A percentile compares a stretch with the other conserved stretches of the same genome.
phyloP scores from a whole-genome alignment of 2,329 filamentous ascomycete species.

The Aspergillus sp. region DNA sequence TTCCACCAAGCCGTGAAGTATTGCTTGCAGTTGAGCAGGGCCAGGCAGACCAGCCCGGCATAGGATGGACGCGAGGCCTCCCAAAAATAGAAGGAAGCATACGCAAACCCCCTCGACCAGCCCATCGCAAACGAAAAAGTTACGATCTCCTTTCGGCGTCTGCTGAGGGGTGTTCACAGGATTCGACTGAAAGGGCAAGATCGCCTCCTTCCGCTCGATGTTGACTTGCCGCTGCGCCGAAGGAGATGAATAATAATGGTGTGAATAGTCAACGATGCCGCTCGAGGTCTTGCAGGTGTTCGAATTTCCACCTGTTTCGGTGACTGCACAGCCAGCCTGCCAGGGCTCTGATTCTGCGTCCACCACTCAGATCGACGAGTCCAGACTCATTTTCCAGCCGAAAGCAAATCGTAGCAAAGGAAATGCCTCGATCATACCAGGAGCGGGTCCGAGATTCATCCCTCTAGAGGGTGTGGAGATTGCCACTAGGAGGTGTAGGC shows the following conservation, averaged over 20 bases:
- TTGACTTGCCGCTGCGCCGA: neutral
- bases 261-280: neutral
- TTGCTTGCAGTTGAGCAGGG: neutral
- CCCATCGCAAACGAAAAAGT: neutral
- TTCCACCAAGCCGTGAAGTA: neutral
- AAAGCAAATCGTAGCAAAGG: neutral
- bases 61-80: constrained; percentile 3
- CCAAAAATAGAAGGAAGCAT: constrained; percentile 19
- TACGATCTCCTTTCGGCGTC: neutral
- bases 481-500: constrained; percentile 12
- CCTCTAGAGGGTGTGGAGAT: neutral
- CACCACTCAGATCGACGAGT: neutral
- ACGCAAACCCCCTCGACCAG: constrained; percentile 13
- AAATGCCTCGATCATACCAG: constrained; percentile 5
- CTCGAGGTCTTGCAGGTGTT: neutral
- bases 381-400: neutral
- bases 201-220: neutral
- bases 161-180: neutral
- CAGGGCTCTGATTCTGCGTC: neutral
- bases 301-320: neutral
- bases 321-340: neutral
- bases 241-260: neutral
- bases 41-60: neutral
- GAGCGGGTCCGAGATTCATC: constrained; percentile 9
- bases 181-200: neutral